These are phyloP conservation scores for Funneliformis geosporum DNA, from an alignment of 192 early-diverging fungal species.

Conservation along the genomic window DNA sequence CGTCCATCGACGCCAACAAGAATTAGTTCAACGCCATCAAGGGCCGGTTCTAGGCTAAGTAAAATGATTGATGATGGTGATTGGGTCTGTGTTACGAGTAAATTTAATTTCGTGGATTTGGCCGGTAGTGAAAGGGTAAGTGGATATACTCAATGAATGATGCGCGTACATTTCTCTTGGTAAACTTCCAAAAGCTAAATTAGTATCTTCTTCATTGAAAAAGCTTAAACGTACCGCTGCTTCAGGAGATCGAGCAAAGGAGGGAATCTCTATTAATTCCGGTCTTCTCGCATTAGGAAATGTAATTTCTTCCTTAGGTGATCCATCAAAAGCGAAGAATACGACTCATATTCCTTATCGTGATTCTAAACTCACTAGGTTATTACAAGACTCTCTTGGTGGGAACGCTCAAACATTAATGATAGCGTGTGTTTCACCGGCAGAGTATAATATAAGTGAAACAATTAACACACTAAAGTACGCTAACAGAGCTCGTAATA, in stretches of 20 bases:
- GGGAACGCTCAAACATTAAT: conserved; percentile 94
- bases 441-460: conserved; percentile 83
- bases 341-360: conserved; percentile 89
- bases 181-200: not conserved
- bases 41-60: conserved; percentile 24
- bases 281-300: conserved; percentile 95
- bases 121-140: conserved; percentile 88
- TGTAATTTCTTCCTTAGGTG: conserved; percentile 96
- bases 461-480: conserved; percentile 96
- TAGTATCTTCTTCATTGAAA: not conserved
- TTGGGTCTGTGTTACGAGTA: conserved; percentile 71
- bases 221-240: conserved; percentile 90
- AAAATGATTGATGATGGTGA: conserved; percentile 50
- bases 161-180: too few relatives aligned
- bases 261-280: conserved; percentile 97
- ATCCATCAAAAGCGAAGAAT: conserved; percentile 56
- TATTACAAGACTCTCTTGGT: conserved; percentile 95
- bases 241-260: conserved; percentile 88
- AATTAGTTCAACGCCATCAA: conserved; percentile 18
- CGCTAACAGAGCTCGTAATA: conserved; percentile 94
- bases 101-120: conserved; percentile 99
- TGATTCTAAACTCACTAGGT: conserved; percentile 93
- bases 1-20: conserved; percentile 27
- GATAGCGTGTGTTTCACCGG: conserved; percentile 92
- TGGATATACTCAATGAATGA: not conserved